Percentiles rank a stretch among this genome's conserved stretches.
Evolutionary conservation across 2,329 filamentous ascomycete species (phyloP).

Genomic region (Huntiella omanensis): DNA sequence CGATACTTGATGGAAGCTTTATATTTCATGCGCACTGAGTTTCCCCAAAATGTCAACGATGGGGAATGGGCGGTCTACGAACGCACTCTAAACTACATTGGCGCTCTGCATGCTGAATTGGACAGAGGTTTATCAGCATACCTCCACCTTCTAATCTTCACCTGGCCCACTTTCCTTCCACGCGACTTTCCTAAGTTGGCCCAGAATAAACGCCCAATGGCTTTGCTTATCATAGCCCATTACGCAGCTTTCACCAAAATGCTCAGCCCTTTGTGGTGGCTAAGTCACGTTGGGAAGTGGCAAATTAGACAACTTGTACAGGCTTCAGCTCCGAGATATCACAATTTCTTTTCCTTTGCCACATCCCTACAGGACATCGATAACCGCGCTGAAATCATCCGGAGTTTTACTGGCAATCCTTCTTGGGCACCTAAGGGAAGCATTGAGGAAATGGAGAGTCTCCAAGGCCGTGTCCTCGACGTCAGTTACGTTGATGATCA

Average conservation of each 20-base stretch:
- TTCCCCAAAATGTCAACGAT: neutral
- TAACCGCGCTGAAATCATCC: constrained; percentile 9
- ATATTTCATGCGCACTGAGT: constrained; percentile 22
- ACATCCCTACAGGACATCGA: neutral
- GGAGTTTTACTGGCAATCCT: constrained; percentile 6
- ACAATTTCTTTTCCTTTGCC: neutral
- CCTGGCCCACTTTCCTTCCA: constrained; percentile 33
- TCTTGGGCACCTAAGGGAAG: neutral
- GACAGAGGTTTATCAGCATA: constrained; percentile 23
- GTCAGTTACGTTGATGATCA: constrained; percentile 1
- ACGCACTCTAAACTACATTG: constrained; percentile 31
- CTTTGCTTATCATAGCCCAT: constrained; percentile 33
- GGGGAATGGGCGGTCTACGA: neutral
- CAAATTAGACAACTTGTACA: constrained; percentile 25
- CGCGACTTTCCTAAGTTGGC: neutral
- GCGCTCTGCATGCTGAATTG: constrained; percentile 29
- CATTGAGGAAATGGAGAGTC: constrained; percentile 1
- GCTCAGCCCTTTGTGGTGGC: constrained; percentile 29
- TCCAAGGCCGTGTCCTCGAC: neutral
- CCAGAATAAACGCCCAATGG: constrained; percentile 20
- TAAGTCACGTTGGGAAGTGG: constrained; percentile 25
- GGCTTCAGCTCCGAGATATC: neutral
- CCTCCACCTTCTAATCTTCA: constrained; percentile 30
- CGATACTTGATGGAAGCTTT: constrained; percentile 31
- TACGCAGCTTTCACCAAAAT: constrained; percentile 33